These are phyloP conservation scores for Suillus ampliporus DNA, from an alignment of 768 basidiomycete genomes.

Conservation along the genomic window DNA sequence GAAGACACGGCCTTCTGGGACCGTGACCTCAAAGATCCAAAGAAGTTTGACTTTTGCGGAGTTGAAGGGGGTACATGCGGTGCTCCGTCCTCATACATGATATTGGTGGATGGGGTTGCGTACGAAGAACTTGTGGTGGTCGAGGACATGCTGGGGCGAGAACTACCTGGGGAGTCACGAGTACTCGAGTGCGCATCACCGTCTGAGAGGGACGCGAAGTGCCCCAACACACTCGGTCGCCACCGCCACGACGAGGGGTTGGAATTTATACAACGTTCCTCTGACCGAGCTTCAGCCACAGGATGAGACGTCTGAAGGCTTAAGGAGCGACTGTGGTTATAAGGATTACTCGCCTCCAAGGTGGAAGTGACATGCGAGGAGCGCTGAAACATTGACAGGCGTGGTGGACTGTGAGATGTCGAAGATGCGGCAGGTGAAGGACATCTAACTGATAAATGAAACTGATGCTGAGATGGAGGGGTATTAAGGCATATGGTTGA, in stretches of 20 bases:
- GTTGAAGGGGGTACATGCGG: constrained; percentile 46
- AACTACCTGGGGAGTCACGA: constrained; percentile 46
- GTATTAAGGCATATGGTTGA: constrained; percentile 42
- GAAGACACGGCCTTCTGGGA: constrained; percentile 30
- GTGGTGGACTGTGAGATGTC: constrained; percentile 42
- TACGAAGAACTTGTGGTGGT: constrained; percentile 58
- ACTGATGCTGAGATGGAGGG: constrained; percentile 46
- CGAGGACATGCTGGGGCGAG: constrained; percentile 66
- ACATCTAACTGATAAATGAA: constrained; percentile 49
- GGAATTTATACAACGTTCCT: constrained; percentile 18
- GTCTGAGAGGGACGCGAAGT: constrained; percentile 58
- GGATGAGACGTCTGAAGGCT: constrained; percentile 53
- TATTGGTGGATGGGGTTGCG: constrained; percentile 40
- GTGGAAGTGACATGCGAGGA: constrained; percentile 32
- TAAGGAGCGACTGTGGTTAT: constrained; percentile 52
- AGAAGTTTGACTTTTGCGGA: constrained; percentile 40
- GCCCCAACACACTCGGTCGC: constrained; percentile 70
- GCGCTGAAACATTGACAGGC: constrained; percentile 50
- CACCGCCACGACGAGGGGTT: constrained; percentile 49
- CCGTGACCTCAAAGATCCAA: constrained; percentile 39
- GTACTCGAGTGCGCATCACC: constrained; percentile 49
- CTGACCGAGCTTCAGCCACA: constrained; percentile 16
- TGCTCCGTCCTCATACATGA: constrained; percentile 45
- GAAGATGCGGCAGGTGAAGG: constrained; percentile 47
- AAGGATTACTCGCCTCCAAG: constrained; percentile 32